Evolutionary conservation across 352 stramenopile species (phyloP), one percentile per base, ranked within the genome.

Genomic region (Stephanocyclus meneghinianus): DNA sequence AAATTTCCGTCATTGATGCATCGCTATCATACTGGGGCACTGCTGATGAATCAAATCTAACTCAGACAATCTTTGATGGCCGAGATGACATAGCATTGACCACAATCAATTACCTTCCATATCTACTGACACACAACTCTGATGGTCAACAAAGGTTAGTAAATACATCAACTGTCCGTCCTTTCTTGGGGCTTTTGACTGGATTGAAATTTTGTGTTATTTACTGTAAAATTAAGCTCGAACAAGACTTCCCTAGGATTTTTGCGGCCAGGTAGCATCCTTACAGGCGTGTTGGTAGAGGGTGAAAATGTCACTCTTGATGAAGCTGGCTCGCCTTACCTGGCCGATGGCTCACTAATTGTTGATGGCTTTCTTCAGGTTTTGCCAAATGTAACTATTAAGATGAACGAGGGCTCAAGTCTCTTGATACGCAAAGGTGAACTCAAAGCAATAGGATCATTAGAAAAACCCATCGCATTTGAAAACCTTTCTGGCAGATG

Each of bases 311-410:
- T 74, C 18, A 74, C 44, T 55, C 66, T 74, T 35, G 26, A 45
- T 42, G 66, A 59, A 45, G 1, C 66, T 32, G 66, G 51, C 21
- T 67, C 50, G 40, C 66, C 66, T 16, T 74, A 74, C 42, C n/a
- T 26, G 21, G 66, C 66, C 11, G 50, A 67, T 53, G 66, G 66
- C 7, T 67, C 66, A 37, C 51, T 74, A 7, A 63, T 74, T 29
- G 66, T 74, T 35, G 55, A 74, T 32, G 66, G 66, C 30, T 56
- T 42, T 32, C 40, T 74, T 35, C 37, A 63, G 18, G 47, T 74
- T 29, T 26, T 64, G 35, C 66, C 50, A n/a, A 61, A 61, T 16
- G 66, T 74, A 7, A 74, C 40, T 44, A 35, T 74, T 55, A n/a
- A 42, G 8, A 74, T 74, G 66, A 6, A 47, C 51, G 10, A 29